Conservation (phyloP, 202 grass and related monocot genomes). For the Panicum hallii region DNA sequence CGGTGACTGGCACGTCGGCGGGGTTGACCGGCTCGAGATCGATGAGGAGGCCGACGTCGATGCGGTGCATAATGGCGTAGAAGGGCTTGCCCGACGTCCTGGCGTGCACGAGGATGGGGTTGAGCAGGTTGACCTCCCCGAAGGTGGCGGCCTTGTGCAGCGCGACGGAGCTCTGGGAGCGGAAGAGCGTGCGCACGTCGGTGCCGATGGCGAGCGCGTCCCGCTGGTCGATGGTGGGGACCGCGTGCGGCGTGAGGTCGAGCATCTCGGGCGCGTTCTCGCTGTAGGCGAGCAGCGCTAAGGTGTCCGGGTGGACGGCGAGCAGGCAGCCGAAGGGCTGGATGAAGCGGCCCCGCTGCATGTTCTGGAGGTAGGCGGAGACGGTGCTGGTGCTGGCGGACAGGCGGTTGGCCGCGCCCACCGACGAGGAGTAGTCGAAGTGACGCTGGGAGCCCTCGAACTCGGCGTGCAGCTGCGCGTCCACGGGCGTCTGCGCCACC, state of each 20-base stretch:
- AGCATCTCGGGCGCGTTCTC: constrained; percentile 98
- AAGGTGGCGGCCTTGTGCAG: constrained; percentile 87
- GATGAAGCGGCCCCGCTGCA: constrained; percentile 83
- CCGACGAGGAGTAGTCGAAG: constrained; percentile 78
- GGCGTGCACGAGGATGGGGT: constrained; percentile 93
- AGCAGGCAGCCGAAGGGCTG: constrained; percentile 94
- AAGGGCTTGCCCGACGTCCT: constrained; percentile 91
- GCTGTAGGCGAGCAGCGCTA: constrained; percentile 81
- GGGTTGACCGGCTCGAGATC: constrained; percentile 94
- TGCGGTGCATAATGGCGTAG: constrained; percentile 86
- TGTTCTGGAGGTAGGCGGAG: constrained; percentile 77
- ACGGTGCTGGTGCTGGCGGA: constrained; percentile 58
- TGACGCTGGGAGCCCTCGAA: constrained; percentile 72
- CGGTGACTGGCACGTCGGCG: constrained; percentile 75
- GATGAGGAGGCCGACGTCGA: constrained; percentile 81
- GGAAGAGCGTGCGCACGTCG: constrained; percentile 80
- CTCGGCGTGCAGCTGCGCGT: constrained; percentile 79
- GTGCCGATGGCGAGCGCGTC: constrained; percentile 61
- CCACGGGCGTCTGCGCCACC: constrained; percentile 80
- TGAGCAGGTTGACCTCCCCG: constrained; percentile 83
- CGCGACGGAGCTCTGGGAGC: constrained; percentile 66
- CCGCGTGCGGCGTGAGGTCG: constrained; percentile 86
- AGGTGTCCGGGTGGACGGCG: constrained; percentile 67
- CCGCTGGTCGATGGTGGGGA: constrained; percentile 90
- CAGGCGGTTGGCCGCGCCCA: constrained; percentile 48